phyloP scores from a whole-genome alignment of 305 asterid species.

The Fraxinus sp. region DNA sequence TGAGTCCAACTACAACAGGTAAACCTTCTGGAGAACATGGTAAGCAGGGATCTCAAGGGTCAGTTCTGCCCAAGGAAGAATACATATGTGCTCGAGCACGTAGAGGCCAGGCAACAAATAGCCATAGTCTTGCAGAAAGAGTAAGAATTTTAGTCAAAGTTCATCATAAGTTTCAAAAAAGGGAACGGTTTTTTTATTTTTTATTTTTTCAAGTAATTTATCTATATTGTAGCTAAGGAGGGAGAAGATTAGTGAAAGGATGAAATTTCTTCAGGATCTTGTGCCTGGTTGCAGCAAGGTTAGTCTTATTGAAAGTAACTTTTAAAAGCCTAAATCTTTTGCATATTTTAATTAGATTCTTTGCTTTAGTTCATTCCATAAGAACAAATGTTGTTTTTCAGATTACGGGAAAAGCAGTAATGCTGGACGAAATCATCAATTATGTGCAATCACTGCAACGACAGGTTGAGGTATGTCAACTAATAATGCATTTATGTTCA shows the following conservation, averaged over 20 bases:
- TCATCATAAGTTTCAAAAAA: neutral
- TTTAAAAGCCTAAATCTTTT: neutral
- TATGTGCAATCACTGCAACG: constrained; percentile 93
- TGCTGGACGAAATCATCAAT: constrained; percentile 97
- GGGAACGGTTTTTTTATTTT: neutral
- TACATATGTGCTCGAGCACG: constrained; percentile 85
- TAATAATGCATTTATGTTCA: neutral
- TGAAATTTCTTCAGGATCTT: constrained; percentile 99
- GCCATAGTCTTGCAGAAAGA: constrained; percentile 99
- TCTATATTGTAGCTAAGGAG: constrained; percentile 69
- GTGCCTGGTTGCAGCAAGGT: constrained; percentile 99
- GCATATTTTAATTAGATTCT: neutral
- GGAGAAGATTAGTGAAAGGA: constrained; percentile 97
- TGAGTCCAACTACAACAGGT: constrained; percentile 35
- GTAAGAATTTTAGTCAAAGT: constrained; percentile 35
- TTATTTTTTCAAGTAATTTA: neutral
- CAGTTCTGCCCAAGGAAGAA: constrained; percentile 79
- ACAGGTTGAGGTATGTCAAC: constrained; percentile 80
- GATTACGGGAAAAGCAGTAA: constrained; percentile 98
- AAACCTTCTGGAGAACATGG: constrained; percentile 60
- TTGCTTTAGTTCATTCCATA: neutral
- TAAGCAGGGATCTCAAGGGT: constrained; percentile 70
- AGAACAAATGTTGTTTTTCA: constrained; percentile 24
- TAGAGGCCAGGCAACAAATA: constrained; percentile 96
- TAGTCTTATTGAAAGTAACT: constrained; percentile 21